These are phyloP conservation scores for Orbilia oligospora DNA, from an alignment of 2,329 filamentous ascomycete genomes.

Conservation along the genomic window DNA sequence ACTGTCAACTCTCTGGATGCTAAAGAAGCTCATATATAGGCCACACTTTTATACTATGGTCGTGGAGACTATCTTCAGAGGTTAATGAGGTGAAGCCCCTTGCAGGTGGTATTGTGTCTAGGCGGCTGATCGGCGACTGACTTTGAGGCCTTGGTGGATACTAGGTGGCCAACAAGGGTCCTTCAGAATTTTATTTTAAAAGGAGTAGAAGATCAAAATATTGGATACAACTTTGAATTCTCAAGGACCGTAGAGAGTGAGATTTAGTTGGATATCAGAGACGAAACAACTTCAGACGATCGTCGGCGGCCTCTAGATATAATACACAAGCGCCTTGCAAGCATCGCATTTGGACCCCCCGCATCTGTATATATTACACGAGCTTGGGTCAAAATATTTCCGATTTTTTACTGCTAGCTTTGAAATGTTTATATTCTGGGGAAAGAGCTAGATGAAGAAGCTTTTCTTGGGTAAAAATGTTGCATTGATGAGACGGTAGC, in stretches of 20 bases:
- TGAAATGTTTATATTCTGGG: not conserved
- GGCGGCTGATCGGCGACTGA: slow-evolving; percentile 5
- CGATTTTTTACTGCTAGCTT: slow-evolving; percentile 1
- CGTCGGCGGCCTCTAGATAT: not conserved
- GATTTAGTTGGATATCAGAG: not conserved
- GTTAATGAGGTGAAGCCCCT: not conserved
- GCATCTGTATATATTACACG: slow-evolving; percentile 21
- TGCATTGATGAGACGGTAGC: not conserved
- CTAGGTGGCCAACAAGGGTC: not conserved
- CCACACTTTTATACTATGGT: not conserved
- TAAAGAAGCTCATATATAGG: not conserved
- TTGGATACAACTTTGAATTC: not conserved
- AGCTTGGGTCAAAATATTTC: slow-evolving; percentile 27
- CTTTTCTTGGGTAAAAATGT: slow-evolving; percentile 8
- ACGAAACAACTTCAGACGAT: slow-evolving; percentile 18
- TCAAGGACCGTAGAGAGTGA: not conserved
- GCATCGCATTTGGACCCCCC: not conserved
- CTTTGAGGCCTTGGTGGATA: slow-evolving; percentile 6
- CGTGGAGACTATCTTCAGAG: not conserved
- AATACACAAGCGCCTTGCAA: not conserved
- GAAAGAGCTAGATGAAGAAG: slow-evolving; percentile 5
- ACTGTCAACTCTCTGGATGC: too few relatives aligned
- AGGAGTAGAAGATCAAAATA: not conserved
- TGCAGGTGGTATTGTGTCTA: not conserved
- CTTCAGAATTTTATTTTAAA: not conserved